phyloP scores from a whole-genome alignment of 306 rosid species.

The Cyamopsis tetragonoloba region DNA sequence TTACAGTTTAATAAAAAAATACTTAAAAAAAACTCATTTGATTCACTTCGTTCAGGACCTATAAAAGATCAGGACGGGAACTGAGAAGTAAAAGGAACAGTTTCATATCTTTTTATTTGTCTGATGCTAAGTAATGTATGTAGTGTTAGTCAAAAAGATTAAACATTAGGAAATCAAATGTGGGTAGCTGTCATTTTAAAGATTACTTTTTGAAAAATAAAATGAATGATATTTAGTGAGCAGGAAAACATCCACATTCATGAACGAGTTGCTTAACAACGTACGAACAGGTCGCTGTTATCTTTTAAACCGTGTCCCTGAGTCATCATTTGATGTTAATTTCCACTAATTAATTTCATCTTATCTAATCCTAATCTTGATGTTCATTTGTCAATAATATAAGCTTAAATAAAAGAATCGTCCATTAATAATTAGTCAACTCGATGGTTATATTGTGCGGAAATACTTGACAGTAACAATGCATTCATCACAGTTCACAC shows the following conservation, averaged over 20 bases:
- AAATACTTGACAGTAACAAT: too few relatives aligned
- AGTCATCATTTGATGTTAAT: slow-evolving; percentile 8
- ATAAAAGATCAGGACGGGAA: too few relatives aligned
- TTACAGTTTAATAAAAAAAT: too few relatives aligned
- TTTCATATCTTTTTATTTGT: too few relatives aligned
- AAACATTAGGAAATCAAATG: too few relatives aligned
- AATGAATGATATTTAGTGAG: neutral
- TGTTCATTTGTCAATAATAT: neutral
- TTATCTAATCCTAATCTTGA: neutral
- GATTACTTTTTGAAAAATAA: neutral
- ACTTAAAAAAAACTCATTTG: too few relatives aligned
- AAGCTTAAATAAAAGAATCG: neutral
- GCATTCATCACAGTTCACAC: too few relatives aligned
- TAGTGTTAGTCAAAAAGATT: too few relatives aligned
- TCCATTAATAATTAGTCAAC: neutral
- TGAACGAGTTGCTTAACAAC: neutral
- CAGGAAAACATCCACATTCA: slow-evolving; percentile 19
- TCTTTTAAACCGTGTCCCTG: neutral
- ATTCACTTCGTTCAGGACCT: too few relatives aligned
- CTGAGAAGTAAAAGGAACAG: too few relatives aligned
- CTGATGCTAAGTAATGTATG: too few relatives aligned
- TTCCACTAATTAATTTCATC: neutral
- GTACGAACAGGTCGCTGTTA: neutral
- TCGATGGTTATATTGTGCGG: too few relatives aligned
- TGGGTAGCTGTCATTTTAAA: neutral